These are phyloP conservation scores for Hortiboletus flavorubellus DNA, from an alignment of 768 basidiomycete species.

Conservation along the genomic window DNA sequence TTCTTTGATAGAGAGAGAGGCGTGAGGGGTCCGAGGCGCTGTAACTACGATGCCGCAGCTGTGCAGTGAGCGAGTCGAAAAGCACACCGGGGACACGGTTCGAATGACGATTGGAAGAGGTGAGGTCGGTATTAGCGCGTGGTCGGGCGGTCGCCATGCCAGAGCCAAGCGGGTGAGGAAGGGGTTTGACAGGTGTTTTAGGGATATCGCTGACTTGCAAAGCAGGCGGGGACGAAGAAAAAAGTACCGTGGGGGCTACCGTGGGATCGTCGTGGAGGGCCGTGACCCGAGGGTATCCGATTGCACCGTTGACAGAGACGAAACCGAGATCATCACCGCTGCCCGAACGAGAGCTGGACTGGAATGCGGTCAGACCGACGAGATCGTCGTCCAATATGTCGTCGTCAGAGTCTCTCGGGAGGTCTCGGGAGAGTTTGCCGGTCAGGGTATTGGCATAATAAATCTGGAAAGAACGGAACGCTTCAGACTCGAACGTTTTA, in stretches of 20 bases:
- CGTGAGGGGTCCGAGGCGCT: slow-evolving; percentile 6
- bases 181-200: slow-evolving; percentile 2
- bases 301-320: slow-evolving; percentile 22
- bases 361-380: slow-evolving; percentile 47
- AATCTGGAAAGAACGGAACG: slow-evolving; percentile 50
- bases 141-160: slow-evolving; percentile 9
- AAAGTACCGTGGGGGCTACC: not conserved
- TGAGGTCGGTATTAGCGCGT: slow-evolving; percentile 27
- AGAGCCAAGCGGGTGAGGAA: slow-evolving; percentile 1
- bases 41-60: slow-evolving; percentile 21
- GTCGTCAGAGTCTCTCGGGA: slow-evolving; percentile 65
- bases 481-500: not conserved
- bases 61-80: slow-evolving; percentile 7
- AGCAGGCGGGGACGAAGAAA: not conserved
- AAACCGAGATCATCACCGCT: slow-evolving; percentile 48
- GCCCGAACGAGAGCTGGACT: slow-evolving; percentile 49
- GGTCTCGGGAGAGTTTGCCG: slow-evolving; percentile 72
- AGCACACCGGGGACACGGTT: slow-evolving; percentile 9
- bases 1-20: not conserved
- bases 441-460: slow-evolving; percentile 90
- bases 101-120: slow-evolving; percentile 1
- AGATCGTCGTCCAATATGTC: slow-evolving; percentile 58
- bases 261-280: not conserved
- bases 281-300: not conserved
- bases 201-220: not conserved